Evolutionary conservation across 2,329 filamentous ascomycete species (phyloP).

Genomic region (Monilinia polystroma): DNA sequence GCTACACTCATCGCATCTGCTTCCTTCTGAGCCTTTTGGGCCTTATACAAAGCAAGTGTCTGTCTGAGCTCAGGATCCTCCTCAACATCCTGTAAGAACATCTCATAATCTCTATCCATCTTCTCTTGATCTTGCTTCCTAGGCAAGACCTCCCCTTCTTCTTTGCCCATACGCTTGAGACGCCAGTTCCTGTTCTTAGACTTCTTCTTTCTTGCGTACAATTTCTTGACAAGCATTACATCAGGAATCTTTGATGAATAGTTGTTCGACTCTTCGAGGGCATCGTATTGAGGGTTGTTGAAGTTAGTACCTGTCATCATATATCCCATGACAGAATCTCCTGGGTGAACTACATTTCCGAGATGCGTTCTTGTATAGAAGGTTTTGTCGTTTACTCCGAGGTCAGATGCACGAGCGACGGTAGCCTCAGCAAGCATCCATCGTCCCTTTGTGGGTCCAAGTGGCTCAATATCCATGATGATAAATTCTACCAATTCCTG

Average conservation of each 20-base stretch:
- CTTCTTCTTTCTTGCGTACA: conserved; percentile 85
- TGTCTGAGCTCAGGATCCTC: conserved; percentile 86
- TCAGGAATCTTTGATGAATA: conserved; percentile 82
- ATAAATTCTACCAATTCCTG: conserved; percentile 88
- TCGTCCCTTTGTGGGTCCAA: conserved; percentile 72
- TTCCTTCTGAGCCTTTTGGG: conserved; percentile 47
- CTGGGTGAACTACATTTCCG: conserved; percentile 78
- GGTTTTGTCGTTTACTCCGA: conserved; percentile 80
- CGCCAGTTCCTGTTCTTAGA: conserved; percentile 84
- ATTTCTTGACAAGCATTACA: conserved; percentile 94
- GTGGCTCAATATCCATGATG: conserved; percentile 87
- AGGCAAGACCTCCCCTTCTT: conserved; percentile 82
- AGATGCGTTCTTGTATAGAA: conserved; percentile 92
- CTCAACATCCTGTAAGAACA: conserved; percentile 95
- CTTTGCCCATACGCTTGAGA: conserved; percentile 87
- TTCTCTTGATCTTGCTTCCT: conserved; percentile 85
- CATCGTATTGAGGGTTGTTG: conserved; percentile 84
- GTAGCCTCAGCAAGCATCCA: conserved; percentile 85
- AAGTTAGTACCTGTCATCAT: conserved; percentile 85
- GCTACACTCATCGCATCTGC: conserved; percentile 67
- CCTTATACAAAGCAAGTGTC: conserved; percentile 85
- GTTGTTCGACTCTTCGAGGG: conserved; percentile 72
- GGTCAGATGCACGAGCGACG: conserved; percentile 80
- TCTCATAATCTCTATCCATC: conserved; percentile 91
- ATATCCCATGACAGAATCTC: conserved; percentile 95